Evolutionary conservation across 331 rosid species (phyloP), one percentile per base, ranked within the genome.

Genomic region (Saraca asoca): DNA sequence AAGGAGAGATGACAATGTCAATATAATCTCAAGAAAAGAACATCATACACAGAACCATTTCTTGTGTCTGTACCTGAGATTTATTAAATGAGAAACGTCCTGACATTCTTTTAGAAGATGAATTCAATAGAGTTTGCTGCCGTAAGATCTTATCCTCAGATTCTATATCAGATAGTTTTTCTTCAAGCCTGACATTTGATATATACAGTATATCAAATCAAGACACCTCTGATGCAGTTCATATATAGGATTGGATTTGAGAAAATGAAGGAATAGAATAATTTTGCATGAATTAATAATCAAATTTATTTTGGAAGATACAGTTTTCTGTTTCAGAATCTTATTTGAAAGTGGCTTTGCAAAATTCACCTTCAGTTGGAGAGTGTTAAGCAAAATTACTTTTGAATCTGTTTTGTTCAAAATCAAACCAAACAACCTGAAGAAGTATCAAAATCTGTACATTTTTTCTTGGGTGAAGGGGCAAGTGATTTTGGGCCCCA

Each of bases 81-180:
- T 39, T 9, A 44, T 31, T 34, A 62, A 63, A 35, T 14, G 74
- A 12, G 12, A 20, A 68, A 64, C 68, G 86, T 46, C 68, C 91
- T 2, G 90, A 82, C 85, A 76, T 81, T 79, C 72, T 83, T 68
- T 33, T 79, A n/a, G 95, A 80, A 62, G 95, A 49, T 67, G 97
- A 88, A 54, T 58, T 78, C 72, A 59, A 59, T 63, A 90, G 73
- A 53, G 96, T 20, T 71, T 94, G 90, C 77, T 87, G 86, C 66
- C 95, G 85, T 57, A 88, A 73, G 66, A 90, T 68, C 69, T 69
- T 95, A 75, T 88, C 95, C 87, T 88, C 95, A 4, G 89, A 75
- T 81, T 90, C 95, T 84, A 86, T 78, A 82, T 94, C 92, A 57
- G 92, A 84, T 12, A 88, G 61, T 79, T 86, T 90, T 83, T 94